Evolutionary conservation across 768 basidiomycete genomes (phyloP).

Genomic region (Heimioporus sp.): DNA sequence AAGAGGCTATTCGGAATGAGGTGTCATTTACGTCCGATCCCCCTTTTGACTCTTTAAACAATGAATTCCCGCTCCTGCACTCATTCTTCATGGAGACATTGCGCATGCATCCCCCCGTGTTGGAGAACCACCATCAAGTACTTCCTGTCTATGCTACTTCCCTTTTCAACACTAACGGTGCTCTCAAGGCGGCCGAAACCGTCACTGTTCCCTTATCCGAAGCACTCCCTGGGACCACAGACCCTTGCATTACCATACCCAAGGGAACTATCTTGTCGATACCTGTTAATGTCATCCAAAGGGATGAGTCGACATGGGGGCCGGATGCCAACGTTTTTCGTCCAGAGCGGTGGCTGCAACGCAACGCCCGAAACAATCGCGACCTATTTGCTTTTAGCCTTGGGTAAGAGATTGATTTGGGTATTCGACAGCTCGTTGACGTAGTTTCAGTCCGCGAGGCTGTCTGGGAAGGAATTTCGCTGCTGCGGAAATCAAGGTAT

Average conservation of each 20-base stretch:
- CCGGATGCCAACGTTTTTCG: constrained; percentile 54
- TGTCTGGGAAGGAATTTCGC: constrained; percentile 64
- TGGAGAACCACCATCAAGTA: constrained; percentile 67
- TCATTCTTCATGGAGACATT: constrained; percentile 61
- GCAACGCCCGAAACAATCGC: constrained; percentile 34
- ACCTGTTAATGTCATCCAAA: constrained; percentile 57
- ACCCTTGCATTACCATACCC: constrained; percentile 47
- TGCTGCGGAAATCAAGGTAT: constrained; percentile 57
- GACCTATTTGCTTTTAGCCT: constrained; percentile 58
- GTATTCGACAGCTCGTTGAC: constrained; percentile 7
- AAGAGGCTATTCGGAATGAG: constrained; percentile 57
- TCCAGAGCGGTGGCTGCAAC: constrained; percentile 62
- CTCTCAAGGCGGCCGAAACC: constrained; percentile 46
- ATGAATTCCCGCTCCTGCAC: constrained; percentile 52
- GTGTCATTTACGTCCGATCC: constrained; percentile 44
- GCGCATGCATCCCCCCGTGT: constrained; percentile 57
- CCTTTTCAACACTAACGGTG: constrained; percentile 3
- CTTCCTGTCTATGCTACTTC: neutral
- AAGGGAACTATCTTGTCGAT: constrained; percentile 55
- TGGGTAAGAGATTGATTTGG: constrained; percentile 39
- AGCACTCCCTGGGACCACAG: constrained; percentile 44
- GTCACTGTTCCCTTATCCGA: constrained; percentile 54
- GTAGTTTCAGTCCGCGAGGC: constrained; percentile 46
- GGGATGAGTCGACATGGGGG: constrained; percentile 56
- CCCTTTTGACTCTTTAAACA: constrained; percentile 50